A percentile compares a stretch with the other conserved stretches of the same genome.
These are phyloP conservation scores for Ailanthus altissimus DNA, from an alignment of 345 rosid species.

Conservation along the genomic window DNA sequence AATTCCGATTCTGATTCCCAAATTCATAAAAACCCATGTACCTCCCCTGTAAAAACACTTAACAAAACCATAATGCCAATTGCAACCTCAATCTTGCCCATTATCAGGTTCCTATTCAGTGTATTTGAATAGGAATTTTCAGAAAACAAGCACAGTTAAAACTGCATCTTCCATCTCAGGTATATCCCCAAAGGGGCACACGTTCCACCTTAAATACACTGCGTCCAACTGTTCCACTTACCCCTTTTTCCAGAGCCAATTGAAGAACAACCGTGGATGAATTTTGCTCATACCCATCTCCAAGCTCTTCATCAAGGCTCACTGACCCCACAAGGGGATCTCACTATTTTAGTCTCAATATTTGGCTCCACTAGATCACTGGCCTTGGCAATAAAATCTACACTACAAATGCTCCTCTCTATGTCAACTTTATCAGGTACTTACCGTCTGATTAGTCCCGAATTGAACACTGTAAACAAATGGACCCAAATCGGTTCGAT, in stretches of 20 bases:
- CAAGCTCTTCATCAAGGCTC: conserved; percentile 45
- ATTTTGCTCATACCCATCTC: conserved; percentile 36
- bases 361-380: conserved; percentile 37
- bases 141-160: conserved; percentile 55
- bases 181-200: conserved; percentile 88
- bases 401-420: conserved; percentile 40
- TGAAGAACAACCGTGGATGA: conserved; percentile 44
- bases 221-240: conserved; percentile 39
- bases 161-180: conserved; percentile 99
- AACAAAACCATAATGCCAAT: too few species aligned
- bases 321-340: conserved; percentile 39
- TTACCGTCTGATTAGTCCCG: too few species aligned
- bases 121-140: conserved; percentile 76
- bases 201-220: conserved; percentile 87
- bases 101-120: too few species aligned
- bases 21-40: too few species aligned
- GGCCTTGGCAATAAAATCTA: conserved; percentile 42
- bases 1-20: too few species aligned
- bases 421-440: too few species aligned
- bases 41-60: too few species aligned
- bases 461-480: too few species aligned
- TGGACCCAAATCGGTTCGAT: too few species aligned
- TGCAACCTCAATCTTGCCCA: too few species aligned
- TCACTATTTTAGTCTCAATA: conserved; percentile 29
- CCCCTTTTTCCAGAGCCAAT: conserved; percentile 43